Base-by-base conservation (phyloP, 306 rosid genomes). In the Pachyrhizus erosus region DNA sequence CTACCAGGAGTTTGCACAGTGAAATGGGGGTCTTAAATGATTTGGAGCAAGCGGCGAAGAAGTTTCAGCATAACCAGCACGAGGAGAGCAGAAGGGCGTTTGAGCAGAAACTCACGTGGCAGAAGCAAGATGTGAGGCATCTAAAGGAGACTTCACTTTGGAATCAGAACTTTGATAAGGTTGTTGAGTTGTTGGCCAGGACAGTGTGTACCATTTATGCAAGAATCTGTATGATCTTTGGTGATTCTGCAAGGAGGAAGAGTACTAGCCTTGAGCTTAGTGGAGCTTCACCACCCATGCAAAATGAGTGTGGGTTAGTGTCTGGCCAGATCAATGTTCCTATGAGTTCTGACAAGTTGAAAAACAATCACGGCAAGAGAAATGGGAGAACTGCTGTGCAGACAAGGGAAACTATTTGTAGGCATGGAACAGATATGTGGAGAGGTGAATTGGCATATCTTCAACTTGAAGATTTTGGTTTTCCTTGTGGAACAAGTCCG, bases 21-120 rank as follows among this genome's bases (percentile, higher is more conserved):
- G 94, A 92, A 80, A 83, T 96, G 94, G 99, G 89, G 93, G 96
- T 91, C 13, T 80, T 96, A 92, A 96, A 93, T 85, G 94, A 96
- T 65, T 70, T 93, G 88, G 98, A 96, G 83, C 97, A 86, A 54
- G 89, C 96, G 0, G 87, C 88, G 45, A 96, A 89, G 92, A 96
- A 91, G 86, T 90, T 92, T 84, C 99, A 90, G 83, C 55, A 91
- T 74, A 96, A 83, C 57, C 99, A 91, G 80, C 92, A 92, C 45
- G 98, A 93, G 86, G 97, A 93, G 84, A 92, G 91, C 46, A 78
- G 77, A 85, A 86, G 92, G 73, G 97, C 86, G 6, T 91, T 83
- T 72, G 98, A 93, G 80, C 98, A 91, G 93, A 96, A 92, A 84
- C 84, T 96, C 46, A 34, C 82, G 11, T 93, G 99, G 98, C 97